Evolutionary conservation across 2,329 filamentous ascomycete species (phyloP).

Genomic region (Aspergillus tamarii): DNA sequence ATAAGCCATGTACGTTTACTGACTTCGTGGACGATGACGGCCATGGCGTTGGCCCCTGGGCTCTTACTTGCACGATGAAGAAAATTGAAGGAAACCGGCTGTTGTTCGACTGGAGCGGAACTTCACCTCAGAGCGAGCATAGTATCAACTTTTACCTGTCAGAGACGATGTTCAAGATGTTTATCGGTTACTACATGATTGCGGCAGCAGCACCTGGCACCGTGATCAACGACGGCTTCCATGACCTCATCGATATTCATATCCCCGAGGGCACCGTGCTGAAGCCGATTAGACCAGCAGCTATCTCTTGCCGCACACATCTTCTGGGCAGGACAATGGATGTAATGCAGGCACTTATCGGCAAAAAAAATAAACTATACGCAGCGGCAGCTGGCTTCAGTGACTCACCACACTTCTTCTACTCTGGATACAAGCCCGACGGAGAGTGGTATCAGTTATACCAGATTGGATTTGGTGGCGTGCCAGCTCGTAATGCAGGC

Average conservation of each 20-base stretch:
- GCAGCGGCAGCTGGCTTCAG: slow-evolving; percentile 55
- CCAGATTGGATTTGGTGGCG: slow-evolving; percentile 56
- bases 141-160: slow-evolving; percentile 55
- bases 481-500: slow-evolving; percentile 51
- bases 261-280: slow-evolving; percentile 52
- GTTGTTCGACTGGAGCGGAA: slow-evolving; percentile 54
- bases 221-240: slow-evolving; percentile 56
- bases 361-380: slow-evolving; percentile 51
- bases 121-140: slow-evolving; percentile 50
- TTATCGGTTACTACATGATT: slow-evolving; percentile 53
- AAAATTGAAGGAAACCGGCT: slow-evolving; percentile 46
- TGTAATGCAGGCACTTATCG: slow-evolving; percentile 55
- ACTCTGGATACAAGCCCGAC: slow-evolving; percentile 52
- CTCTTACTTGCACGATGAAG: slow-evolving; percentile 52
- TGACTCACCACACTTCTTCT: slow-evolving; percentile 56
- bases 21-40: slow-evolving; percentile 57
- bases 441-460: slow-evolving; percentile 56
- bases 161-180: slow-evolving; percentile 57
- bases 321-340: slow-evolving; percentile 53
- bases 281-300: slow-evolving; percentile 51
- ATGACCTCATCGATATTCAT: slow-evolving; percentile 53
- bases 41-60: slow-evolving; percentile 50
- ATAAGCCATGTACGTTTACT: slow-evolving; percentile 48
- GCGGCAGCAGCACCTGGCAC: slow-evolving; percentile 53
- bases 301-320: slow-evolving; percentile 53